Evolutionary conservation across 1,284 basidiomycete genomes (phyloP), one percentile per base, ranked within the genome.

Genomic region (Mixia osmundae): DNA sequence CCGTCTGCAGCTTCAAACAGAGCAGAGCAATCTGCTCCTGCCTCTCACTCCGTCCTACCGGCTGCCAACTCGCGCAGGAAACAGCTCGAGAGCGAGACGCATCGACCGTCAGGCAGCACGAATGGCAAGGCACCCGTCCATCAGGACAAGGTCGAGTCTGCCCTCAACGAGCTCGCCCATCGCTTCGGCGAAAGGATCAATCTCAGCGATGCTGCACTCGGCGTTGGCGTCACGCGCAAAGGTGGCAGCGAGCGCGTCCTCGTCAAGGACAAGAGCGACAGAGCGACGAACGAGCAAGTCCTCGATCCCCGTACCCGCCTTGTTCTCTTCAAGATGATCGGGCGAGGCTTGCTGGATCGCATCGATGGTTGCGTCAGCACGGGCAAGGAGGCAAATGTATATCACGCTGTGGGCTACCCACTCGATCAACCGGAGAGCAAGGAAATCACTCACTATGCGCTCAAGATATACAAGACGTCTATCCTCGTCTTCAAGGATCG

Each of bases 381-480:
- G 0, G 85, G 85, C 22, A 94, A 94, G 64, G 85, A 94, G 68
- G 83, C 83, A 2, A 91, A 89, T 47, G 83, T 91, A 6, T 91
- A 91, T 52, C 80, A 85, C 53, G 79, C 80, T 0, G 54, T 73
- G 1, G 41, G 31, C 8, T 38, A 48, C 33, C 27, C 27, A 8
- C 14, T 29, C 7, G 7, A 7, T 6, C 27, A 29, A 59, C 12
- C 56, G 57, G 12, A 29, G 27, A 29, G 27, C 27, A 8, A 7
- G 27, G 14, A 7, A 11, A 29, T 14, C n/a, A 14, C 11, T 25
- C 77, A 75, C 54, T 60, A 87, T 23, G 85, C 89, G 0, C 65
- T 97, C 44, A 99, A 97, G 58, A 89, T 99, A 47, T 99, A 89
- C 64, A 91, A 97, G 56, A 99, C 91, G 0, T 89, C 82, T 20